phyloP scores from a whole-genome alignment of 176 grass and related monocot genomes.

The Triticum urartu region DNA sequence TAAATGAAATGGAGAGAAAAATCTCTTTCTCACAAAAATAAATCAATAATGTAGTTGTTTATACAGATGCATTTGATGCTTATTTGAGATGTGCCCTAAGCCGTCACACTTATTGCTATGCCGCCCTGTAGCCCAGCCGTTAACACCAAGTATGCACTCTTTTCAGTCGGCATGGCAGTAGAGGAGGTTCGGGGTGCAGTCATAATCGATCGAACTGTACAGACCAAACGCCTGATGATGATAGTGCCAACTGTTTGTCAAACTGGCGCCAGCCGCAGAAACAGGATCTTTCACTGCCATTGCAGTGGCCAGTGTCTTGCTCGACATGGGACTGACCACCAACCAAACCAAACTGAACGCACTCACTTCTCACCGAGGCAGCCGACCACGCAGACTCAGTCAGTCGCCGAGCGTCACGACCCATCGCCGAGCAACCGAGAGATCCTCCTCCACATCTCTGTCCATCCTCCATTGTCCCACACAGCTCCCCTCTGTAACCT shows the following conservation, averaged over 20 bases:
- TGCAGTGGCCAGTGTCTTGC: neutral
- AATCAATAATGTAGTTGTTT: too few relatives aligned
- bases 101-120: too few relatives aligned
- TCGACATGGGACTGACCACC: neutral
- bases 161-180: neutral
- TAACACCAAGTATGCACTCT: neutral
- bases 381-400: neutral
- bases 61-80: too few relatives aligned
- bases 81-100: too few relatives aligned
- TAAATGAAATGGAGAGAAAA: too few relatives aligned
- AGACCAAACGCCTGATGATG: neutral
- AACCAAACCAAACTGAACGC: neutral
- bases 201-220: neutral
- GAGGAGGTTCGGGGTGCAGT: neutral
- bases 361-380: neutral
- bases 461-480: neutral
- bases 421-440: neutral
- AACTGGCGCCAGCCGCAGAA: neutral
- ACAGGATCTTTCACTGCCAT: neutral
- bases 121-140: too few relatives aligned
- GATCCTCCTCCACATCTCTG: conserved; percentile 6
- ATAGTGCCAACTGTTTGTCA: neutral
- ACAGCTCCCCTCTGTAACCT: neutral
- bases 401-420: neutral
- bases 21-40: too few relatives aligned